A percentile compares a stretch with the other conserved stretches of the same genome.
Evolutionary conservation across 176 grass and related monocot genomes (phyloP).

Genomic region (Oryza nivara): DNA sequence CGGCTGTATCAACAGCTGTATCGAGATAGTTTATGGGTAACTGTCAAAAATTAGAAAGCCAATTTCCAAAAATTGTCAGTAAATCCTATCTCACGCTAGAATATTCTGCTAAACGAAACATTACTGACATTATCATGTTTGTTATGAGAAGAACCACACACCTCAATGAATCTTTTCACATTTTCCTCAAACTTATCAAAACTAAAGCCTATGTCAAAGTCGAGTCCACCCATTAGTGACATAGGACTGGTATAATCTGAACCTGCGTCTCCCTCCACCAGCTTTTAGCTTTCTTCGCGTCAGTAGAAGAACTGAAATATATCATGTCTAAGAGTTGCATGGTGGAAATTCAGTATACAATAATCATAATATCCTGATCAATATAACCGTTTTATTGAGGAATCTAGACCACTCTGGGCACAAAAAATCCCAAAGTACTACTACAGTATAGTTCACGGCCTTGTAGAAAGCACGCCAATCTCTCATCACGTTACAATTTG

Average conservation of each 20-base stretch:
- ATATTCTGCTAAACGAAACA: conserved; percentile 7
- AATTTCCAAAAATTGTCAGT: conserved; percentile 24
- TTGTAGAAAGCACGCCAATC: too few relatives aligned
- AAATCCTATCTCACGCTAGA: conserved; percentile 11
- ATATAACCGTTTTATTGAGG: background rate
- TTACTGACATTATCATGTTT: background rate
- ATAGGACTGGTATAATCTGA: too few relatives aligned
- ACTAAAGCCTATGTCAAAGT: conserved; percentile 33
- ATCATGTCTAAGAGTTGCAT: conserved; percentile 22
- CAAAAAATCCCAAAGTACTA: background rate
- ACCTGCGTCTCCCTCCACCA: too few relatives aligned
- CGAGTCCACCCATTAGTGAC: too few relatives aligned
- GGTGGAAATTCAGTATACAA: background rate
- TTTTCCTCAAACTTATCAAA: conserved; percentile 48
- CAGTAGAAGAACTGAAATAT: conserved; percentile 16
- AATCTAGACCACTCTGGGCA: background rate
- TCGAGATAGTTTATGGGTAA: conserved; percentile 51
- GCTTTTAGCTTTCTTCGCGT: background rate
- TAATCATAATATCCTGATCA: background rate
- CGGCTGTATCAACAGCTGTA: conserved; percentile 42
- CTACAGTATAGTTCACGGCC: background rate
- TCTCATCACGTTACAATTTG: background rate
- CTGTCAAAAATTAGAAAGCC: conserved; percentile 33
- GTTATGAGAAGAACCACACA: conserved; percentile 28
- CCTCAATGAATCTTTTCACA: conserved; percentile 55